Percentiles rank a stretch among this genome's conserved stretches.
phyloP scores from a whole-genome alignment of 805 yeast genomes.

The Millerozyma miso region DNA sequence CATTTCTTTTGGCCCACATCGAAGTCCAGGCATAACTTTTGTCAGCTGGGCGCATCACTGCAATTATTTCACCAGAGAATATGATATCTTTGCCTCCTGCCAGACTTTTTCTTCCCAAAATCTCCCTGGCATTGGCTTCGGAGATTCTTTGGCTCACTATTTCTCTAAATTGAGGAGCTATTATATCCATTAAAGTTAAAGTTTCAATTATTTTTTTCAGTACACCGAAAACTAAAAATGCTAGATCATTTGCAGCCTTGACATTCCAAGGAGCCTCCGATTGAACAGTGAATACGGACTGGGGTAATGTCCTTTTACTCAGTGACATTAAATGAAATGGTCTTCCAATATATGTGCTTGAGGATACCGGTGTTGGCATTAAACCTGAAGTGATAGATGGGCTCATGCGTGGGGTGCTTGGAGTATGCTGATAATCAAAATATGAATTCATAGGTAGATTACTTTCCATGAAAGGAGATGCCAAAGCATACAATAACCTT shows the following conservation, averaged over 20 bases:
- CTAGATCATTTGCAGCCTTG: conserved; percentile 83
- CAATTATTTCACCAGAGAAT: conserved; percentile 82
- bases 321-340: conserved; percentile 64
- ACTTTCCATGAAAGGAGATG: conserved; percentile 60
- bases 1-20: conserved; percentile 81
- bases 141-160: conserved; percentile 59
- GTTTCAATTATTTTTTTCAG: conserved; percentile 59
- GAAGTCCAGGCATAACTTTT: conserved; percentile 76
- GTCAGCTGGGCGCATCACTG: conserved; percentile 63
- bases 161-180: conserved; percentile 70
- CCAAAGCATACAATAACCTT: conserved; percentile 55
- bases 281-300: conserved; percentile 81
- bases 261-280: conserved; percentile 72
- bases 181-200: conserved; percentile 67
- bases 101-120: conserved; percentile 11
- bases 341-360: conserved; percentile 23
- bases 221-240: conserved; percentile 82
- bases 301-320: conserved; percentile 69
- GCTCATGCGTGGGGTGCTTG: conserved; percentile 21
- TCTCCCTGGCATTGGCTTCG: conserved; percentile 15
- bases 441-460: conserved; percentile 24
- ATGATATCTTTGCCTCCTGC: conserved; percentile 39
- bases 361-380: conserved; percentile 31
- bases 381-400: conserved; percentile 7
- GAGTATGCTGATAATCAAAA: conserved; percentile 9